Base-by-base conservation (phyloP, 768 basidiomycete genomes). In the Boletus vermiculosoides region DNA sequence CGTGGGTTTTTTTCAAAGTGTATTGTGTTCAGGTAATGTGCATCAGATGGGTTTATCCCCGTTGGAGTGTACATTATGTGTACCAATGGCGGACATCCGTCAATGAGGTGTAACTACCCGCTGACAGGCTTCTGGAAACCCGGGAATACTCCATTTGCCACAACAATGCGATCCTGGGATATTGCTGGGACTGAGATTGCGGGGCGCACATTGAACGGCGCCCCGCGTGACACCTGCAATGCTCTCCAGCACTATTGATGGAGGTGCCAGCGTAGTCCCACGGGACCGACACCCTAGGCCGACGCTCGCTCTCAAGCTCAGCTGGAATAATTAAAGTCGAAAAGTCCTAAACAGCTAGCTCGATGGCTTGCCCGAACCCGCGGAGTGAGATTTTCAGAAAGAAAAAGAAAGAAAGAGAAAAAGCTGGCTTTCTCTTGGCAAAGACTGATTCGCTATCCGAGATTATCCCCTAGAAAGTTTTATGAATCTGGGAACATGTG, bases 401-500 rank as follows among this genome's bases (percentile, higher is more conserved):
- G 18, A 50, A 16, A 25, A 18, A n/a, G n/a, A 18, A 20, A 12
- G 20, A 45, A 16, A 5, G 4, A 39, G 33, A 37, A 50, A 31
- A 11, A 9, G 36, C 13, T 8, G 16, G 11, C 22, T 9, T 37
- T 41, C 39, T 20, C 36, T 31, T 47, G 40, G 18, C 18, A 28
- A 50, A 25, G 28, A 22, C 7, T 22, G 34, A 20, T 44, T 25
- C 41, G 11, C 30, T 9, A 15, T 33, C 16, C 20, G 28, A 52
- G 20, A 40, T 34, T 48, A 45, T 33, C 36, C n/a, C 42, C 20
- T 12, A 16, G 5, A 28, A 31, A 25, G 37, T 31, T 40, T 55
- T 52, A 62, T 58, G 55, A 65, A 41, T 57, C 50, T 58, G 53
- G 33, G 64, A 61, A 55, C 4, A 12, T 20, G 5, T 5, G 31